Evolutionary conservation across 2,329 filamentous ascomycete species (phyloP).

Genomic region (Diaporthe sp.): DNA sequence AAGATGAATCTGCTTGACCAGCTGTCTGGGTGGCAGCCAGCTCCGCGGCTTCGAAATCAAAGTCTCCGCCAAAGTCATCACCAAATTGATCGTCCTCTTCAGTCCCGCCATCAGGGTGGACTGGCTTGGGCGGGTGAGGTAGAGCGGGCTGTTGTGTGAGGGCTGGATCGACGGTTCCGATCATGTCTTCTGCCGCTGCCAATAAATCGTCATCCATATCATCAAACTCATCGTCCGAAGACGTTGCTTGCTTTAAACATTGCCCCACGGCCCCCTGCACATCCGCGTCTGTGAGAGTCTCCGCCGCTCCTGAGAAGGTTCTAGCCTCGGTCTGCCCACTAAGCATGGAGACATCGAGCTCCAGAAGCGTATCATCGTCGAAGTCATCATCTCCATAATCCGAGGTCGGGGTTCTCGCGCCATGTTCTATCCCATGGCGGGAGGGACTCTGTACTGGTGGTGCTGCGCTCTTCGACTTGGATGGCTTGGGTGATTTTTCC

Average conservation of each 20-base stretch:
- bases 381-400: slow-evolving; percentile 71
- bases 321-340: slow-evolving; percentile 45
- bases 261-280: not conserved
- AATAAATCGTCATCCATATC: slow-evolving; percentile 76
- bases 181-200: slow-evolving; percentile 60
- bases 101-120: slow-evolving; percentile 55
- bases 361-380: slow-evolving; percentile 72
- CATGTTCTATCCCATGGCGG: not conserved
- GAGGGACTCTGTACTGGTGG: slow-evolving; percentile 15
- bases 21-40: slow-evolving; percentile 79
- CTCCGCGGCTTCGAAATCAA: slow-evolving; percentile 85
- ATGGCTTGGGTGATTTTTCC: slow-evolving; percentile 20
- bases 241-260: slow-evolving; percentile 30
- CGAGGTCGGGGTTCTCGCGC: slow-evolving; percentile 48
- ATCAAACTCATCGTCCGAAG: slow-evolving; percentile 71
- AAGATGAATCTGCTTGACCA: slow-evolving; percentile 48
- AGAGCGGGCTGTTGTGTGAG: slow-evolving; percentile 41
- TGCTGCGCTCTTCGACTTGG: slow-evolving; percentile 29
- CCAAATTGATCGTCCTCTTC: slow-evolving; percentile 65
- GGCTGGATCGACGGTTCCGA: slow-evolving; percentile 53
- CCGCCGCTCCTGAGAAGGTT: slow-evolving; percentile 21
- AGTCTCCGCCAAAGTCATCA: slow-evolving; percentile 80
- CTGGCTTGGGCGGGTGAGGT: slow-evolving; percentile 40
- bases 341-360: slow-evolving; percentile 63
- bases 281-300: slow-evolving; percentile 9